Conservation (phyloP, 73 alveolate genomes). For the Stentor roeselii region DNA sequence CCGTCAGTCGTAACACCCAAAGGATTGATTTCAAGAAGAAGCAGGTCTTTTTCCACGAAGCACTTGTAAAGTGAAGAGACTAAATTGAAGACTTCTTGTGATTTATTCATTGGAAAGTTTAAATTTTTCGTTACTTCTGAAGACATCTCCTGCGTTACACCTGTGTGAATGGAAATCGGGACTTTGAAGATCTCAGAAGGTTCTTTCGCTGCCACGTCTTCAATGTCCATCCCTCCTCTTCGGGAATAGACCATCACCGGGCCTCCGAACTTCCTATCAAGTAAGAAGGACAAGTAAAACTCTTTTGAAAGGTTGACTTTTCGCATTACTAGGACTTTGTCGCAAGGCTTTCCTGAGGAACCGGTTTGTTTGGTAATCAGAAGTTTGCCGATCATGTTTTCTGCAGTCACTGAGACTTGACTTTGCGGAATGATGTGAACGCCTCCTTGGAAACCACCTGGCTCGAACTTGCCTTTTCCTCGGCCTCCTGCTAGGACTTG, state of each 20-base stretch:
- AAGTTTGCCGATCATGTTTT: slow-evolving; percentile 62
- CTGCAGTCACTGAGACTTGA: slow-evolving; percentile 55
- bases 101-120: slow-evolving; percentile 18
- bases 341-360: slow-evolving; percentile 67
- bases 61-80: slow-evolving; percentile 32
- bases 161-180: slow-evolving; percentile 40
- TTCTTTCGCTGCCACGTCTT: slow-evolving; percentile 62
- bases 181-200: slow-evolving; percentile 56
- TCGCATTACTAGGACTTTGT: slow-evolving; percentile 57
- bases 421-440: slow-evolving; percentile 52
- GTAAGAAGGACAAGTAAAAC: slow-evolving; percentile 38
- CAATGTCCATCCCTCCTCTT: slow-evolving; percentile 84
- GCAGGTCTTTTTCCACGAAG: slow-evolving; percentile 70
- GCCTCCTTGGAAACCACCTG: slow-evolving; percentile 69
- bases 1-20: slow-evolving; percentile 64
- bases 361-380: slow-evolving; percentile 87
- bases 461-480: slow-evolving; percentile 67
- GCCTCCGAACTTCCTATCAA: slow-evolving; percentile 65
- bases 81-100: slow-evolving; percentile 32
- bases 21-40: slow-evolving; percentile 80
- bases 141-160: slow-evolving; percentile 44
- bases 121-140: slow-evolving; percentile 38
- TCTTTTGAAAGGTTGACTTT: slow-evolving; percentile 46
- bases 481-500: slow-evolving; percentile 75
- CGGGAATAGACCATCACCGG: slow-evolving; percentile 51